Evolutionary conservation across 2,329 filamentous ascomycete genomes (phyloP).

Genomic region (Aureobasidium mangrovei): DNA sequence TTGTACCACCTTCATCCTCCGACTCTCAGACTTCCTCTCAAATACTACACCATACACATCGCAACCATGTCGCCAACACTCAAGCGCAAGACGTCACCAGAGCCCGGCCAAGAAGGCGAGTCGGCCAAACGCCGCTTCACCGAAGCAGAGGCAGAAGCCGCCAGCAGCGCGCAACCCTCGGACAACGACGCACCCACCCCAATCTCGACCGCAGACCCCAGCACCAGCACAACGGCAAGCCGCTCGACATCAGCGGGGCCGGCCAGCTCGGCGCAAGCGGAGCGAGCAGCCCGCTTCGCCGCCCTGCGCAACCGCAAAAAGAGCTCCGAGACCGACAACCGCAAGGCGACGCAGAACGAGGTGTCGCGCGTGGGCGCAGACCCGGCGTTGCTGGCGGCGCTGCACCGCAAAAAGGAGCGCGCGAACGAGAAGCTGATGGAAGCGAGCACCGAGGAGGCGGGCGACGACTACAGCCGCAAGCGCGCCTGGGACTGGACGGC

Average conservation of each 20-base stretch:
- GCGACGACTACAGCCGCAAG: constrained; percentile 94
- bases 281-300: constrained; percentile 75
- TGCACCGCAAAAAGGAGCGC: constrained; percentile 79
- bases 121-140: constrained; percentile 29
- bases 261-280: constrained; percentile 29
- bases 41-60: background rate
- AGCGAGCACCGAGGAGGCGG: constrained; percentile 74
- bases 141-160: constrained; percentile 11
- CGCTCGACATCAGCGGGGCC: constrained; percentile 21
- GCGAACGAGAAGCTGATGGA: constrained; percentile 90
- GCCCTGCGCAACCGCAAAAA: constrained; percentile 65
- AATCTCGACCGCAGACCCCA: constrained; percentile 15
- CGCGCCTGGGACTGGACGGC: constrained; percentile 98
- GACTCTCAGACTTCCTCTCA: background rate
- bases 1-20: background rate
- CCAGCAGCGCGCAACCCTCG: background rate
- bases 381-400: constrained; percentile 62
- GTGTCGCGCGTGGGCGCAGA: constrained; percentile 71
- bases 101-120: constrained; percentile 21
- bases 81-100: constrained; percentile 31
- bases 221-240: constrained; percentile 14
- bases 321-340: constrained; percentile 56
- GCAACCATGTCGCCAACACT: constrained; percentile 22
- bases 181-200: constrained; percentile 13
- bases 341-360: constrained; percentile 77